Evolutionary conservation across 331 rosid species (phyloP).

Genomic region (Rosa hybrid): DNA sequence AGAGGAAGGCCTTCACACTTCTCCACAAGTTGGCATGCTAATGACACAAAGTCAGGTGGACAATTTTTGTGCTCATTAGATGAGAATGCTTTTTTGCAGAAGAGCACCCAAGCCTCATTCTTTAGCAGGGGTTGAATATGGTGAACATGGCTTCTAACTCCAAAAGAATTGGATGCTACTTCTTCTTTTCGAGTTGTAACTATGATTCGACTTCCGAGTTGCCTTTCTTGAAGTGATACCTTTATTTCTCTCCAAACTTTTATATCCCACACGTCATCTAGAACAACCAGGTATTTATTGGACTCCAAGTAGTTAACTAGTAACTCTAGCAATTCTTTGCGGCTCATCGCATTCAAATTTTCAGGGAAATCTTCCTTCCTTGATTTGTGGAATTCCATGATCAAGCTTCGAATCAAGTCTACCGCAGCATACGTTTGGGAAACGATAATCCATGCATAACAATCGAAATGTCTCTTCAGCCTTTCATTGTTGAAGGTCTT

Average conservation of each 20-base stretch:
- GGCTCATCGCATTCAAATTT: neutral
- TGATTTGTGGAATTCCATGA: neutral
- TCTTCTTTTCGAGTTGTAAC: no score
- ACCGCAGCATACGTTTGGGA: neutral
- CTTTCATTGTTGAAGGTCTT: neutral
- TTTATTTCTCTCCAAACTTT: no score
- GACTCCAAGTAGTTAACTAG: neutral
- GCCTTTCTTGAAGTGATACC: no score
- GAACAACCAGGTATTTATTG: neutral
- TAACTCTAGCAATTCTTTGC: neutral
- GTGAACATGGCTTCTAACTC: no score
- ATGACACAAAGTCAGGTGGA: neutral
- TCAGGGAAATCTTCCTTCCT: neutral
- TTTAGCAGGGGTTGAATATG: neutral
- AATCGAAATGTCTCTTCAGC: no score
- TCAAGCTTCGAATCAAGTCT: neutral
- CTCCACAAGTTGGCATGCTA: neutral
- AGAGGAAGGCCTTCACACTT: constrained; percentile 23
- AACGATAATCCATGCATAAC: neutral
- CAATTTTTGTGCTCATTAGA: neutral
- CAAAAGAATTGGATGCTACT: no score
- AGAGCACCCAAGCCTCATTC: constrained; percentile 12
- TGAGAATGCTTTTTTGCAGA: constrained; percentile 22
- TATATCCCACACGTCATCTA: no score
- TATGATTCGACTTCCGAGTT: no score